Percentiles rank a stretch among this genome's conserved stretches.
Evolutionary conservation across 2,329 filamentous ascomycete genomes (phyloP).

Genomic region (Fusarium cyanostomum): DNA sequence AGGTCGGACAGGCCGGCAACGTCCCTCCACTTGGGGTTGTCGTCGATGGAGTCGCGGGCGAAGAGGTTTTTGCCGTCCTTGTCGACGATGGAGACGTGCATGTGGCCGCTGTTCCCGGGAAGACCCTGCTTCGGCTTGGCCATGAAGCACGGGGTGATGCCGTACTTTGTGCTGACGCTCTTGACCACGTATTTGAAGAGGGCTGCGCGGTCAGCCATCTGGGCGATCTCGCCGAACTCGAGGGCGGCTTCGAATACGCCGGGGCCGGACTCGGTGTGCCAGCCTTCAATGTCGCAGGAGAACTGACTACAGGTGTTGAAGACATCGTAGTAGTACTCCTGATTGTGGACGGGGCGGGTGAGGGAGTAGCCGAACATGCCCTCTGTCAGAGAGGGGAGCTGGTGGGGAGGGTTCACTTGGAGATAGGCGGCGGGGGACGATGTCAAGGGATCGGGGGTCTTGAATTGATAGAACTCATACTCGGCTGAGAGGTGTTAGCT

Average conservation of each 20-base stretch:
- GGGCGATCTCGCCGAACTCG: slow-evolving; percentile 85
- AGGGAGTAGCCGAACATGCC: slow-evolving; percentile 97
- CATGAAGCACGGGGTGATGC: slow-evolving; percentile 98
- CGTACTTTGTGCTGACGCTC: slow-evolving; percentile 84
- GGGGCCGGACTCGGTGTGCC: slow-evolving; percentile 94
- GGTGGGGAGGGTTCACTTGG: slow-evolving; percentile 73
- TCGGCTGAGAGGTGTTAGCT: slow-evolving; percentile 68
- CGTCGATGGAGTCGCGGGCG: slow-evolving; percentile 75
- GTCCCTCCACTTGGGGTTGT: slow-evolving; percentile 76
- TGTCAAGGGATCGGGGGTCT: slow-evolving; percentile 65
- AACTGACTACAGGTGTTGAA: slow-evolving; percentile 84
- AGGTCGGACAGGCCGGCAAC: slow-evolving; percentile 84
- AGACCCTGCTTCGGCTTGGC: slow-evolving; percentile 92
- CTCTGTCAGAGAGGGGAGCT: slow-evolving; percentile 84
- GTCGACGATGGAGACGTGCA: slow-evolving; percentile 91
- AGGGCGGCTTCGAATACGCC: slow-evolving; percentile 96
- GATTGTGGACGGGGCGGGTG: slow-evolving; percentile 86
- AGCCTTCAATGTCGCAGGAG: slow-evolving; percentile 85
- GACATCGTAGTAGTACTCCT: slow-evolving; percentile 90
- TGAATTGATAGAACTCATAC: slow-evolving; percentile 95
- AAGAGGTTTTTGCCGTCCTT: slow-evolving; percentile 85
- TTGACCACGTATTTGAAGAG: slow-evolving; percentile 97
- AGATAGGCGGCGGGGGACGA: slow-evolving; percentile 80
- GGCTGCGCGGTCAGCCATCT: slow-evolving; percentile 91
- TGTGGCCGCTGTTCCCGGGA: slow-evolving; percentile 94